A percentile compares a stretch with the other conserved stretches of the same genome.
phyloP scores from a whole-genome alignment of 148 eudicot species.

The Hydrangea macrophylla region DNA sequence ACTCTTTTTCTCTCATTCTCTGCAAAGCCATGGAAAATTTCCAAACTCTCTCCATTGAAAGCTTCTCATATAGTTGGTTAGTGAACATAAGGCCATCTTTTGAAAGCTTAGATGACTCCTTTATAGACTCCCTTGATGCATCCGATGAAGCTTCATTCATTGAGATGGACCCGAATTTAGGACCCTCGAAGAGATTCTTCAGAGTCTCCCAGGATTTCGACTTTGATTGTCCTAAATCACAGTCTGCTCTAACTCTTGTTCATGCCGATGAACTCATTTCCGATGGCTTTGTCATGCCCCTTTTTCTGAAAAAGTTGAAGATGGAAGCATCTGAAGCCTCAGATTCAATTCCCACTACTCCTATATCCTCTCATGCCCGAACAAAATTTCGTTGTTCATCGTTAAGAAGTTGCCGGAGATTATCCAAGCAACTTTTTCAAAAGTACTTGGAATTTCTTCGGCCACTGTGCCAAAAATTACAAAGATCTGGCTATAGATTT shows the following conservation, averaged over 20 bases:
- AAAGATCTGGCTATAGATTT: constrained; percentile 29
- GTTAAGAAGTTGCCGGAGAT: constrained; percentile 53
- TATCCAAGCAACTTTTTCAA: constrained; percentile 47
- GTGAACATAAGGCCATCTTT: constrained; percentile 63
- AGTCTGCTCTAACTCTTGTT: constrained; percentile 36
- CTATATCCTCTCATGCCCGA: constrained; percentile 11
- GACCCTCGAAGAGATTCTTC: constrained; percentile 72
- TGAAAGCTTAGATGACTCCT: constrained; percentile 53
- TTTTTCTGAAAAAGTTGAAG: constrained; percentile 32
- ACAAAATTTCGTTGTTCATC: constrained; percentile 43
- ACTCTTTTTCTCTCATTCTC: background rate
- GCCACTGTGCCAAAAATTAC: constrained; percentile 45
- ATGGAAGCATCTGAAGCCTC: constrained; percentile 23
- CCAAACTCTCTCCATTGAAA: constrained; percentile 66
- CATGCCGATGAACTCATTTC: constrained; percentile 76
- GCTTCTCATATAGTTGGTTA: constrained; percentile 82
- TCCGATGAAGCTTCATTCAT: constrained; percentile 65
- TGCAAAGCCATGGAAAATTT: constrained; percentile 34
- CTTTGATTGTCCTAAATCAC: constrained; percentile 43
- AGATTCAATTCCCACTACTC: constrained; percentile 21
- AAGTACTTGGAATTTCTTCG: constrained; percentile 53
- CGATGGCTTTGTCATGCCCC: constrained; percentile 56
- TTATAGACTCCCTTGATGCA: constrained; percentile 48
- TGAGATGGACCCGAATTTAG: constrained; percentile 82
- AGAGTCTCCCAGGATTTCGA: constrained; percentile 43